These are phyloP conservation scores for Thelonectria discophora DNA, from an alignment of 2,329 filamentous ascomycete species.

Conservation along the genomic window DNA sequence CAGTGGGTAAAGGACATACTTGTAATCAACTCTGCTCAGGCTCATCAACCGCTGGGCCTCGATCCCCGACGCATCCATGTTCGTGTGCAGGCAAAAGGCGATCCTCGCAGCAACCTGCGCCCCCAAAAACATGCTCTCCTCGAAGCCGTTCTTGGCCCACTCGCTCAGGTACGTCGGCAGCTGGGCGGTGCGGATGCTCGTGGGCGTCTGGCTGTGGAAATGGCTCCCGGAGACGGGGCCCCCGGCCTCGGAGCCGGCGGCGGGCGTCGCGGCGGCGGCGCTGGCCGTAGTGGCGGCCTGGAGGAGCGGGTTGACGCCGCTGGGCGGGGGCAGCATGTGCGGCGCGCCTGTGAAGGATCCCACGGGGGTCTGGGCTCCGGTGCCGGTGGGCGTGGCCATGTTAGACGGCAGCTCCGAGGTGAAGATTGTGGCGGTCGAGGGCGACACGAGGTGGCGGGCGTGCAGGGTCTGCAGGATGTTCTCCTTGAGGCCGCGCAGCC, in stretches of 20 bases:
- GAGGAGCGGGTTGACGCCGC: constrained; percentile 86
- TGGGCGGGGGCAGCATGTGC: constrained; percentile 62
- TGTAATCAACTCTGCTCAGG: constrained; percentile 67
- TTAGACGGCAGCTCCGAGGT: constrained; percentile 96
- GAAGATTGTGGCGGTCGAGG: constrained; percentile 94
- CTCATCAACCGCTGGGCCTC: constrained; percentile 66
- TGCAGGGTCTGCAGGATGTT: constrained; percentile 83
- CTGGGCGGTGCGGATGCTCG: constrained; percentile 79
- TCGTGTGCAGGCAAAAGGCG: constrained; percentile 65
- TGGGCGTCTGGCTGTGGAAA: constrained; percentile 77
- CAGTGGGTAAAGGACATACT: constrained; percentile 54
- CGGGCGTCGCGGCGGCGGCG: constrained; percentile 53
- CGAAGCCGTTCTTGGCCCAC: constrained; percentile 83
- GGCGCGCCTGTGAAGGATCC: constrained; percentile 63
- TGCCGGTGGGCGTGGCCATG: constrained; percentile 88
- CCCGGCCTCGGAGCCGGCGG: constrained; percentile 52
- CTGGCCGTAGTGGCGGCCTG: constrained; percentile 87
- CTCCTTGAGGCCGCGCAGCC: constrained; percentile 82
- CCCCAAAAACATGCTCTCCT: constrained; percentile 87
- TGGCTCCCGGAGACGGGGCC: constrained; percentile 55
- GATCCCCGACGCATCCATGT: constrained; percentile 60
- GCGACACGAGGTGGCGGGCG: constrained; percentile 87
- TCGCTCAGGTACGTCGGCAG: constrained; percentile 88
- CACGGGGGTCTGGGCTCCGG: constrained; percentile 90
- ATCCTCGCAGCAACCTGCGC: constrained; percentile 81